A percentile compares a stretch with the other conserved stretches of the same genome.
Evolutionary conservation across 352 stramenopile species (phyloP).

Genomic region (Phytophthora kernoviae): DNA sequence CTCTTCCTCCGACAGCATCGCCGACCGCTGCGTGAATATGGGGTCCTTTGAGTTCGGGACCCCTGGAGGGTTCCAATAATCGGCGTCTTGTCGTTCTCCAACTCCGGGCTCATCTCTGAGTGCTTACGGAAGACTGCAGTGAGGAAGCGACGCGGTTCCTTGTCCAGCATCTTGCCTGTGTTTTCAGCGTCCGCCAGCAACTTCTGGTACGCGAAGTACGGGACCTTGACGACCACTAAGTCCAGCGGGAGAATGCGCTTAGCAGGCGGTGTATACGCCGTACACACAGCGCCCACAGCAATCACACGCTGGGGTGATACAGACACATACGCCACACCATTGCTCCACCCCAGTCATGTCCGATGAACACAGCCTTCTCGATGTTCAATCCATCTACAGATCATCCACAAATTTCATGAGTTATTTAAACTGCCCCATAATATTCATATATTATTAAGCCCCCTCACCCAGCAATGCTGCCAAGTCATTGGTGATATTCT

Average conservation of each 20-base stretch:
- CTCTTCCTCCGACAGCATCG: conserved; percentile 57
- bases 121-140: conserved; percentile 55
- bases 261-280: conserved; percentile 60
- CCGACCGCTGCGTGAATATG: conserved; percentile 43
- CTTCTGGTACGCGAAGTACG: conserved; percentile 73
- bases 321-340: conserved; percentile 76
- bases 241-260: conserved; percentile 47
- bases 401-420: background rate
- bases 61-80: conserved; percentile 34
- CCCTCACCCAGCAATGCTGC: conserved; percentile 49
- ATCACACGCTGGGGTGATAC: conserved; percentile 64
- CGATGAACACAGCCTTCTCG: conserved; percentile 68
- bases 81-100: conserved; percentile 24
- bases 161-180: conserved; percentile 47
- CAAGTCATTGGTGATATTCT: conserved; percentile 64
- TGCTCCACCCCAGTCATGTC: conserved; percentile 74
- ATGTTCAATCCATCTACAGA: conserved; percentile 63
- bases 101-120: conserved; percentile 30
- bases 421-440: background rate
- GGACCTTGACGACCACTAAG: conserved; percentile 47
- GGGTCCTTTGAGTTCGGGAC: conserved; percentile 36
- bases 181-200: conserved; percentile 47
- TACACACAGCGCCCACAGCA: conserved; percentile 66
- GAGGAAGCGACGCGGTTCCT: conserved; percentile 51
- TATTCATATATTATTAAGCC: background rate